Evolutionary conservation across 2,329 filamentous ascomycete genomes (phyloP).

Genomic region (Paraconiothyrium brasiliense): DNA sequence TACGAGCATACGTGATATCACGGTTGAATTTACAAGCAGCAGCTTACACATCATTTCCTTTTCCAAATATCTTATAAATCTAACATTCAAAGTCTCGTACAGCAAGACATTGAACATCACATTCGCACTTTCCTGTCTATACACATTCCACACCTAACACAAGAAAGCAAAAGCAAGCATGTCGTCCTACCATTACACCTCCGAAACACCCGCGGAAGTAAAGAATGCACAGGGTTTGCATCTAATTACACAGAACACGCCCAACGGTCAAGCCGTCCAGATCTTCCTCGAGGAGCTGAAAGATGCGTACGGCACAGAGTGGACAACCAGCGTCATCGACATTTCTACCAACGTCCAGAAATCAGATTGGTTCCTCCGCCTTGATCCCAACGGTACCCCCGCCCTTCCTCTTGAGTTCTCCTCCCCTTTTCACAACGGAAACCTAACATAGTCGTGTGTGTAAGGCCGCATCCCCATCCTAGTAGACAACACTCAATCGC

Average conservation of each 20-base stretch:
- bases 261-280: slow-evolving; percentile 63
- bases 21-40: slow-evolving; percentile 1
- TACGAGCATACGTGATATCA: slow-evolving; percentile 10
- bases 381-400: slow-evolving; percentile 56
- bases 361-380: slow-evolving; percentile 63
- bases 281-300: slow-evolving; percentile 66
- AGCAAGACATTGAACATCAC: not conserved
- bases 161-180: slow-evolving; percentile 32
- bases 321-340: slow-evolving; percentile 57
- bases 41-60: slow-evolving; percentile 1
- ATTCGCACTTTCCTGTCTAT: not conserved
- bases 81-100: not conserved
- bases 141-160: too few relatives aligned
- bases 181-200: slow-evolving; percentile 54
- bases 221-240: slow-evolving; percentile 56
- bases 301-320: slow-evolving; percentile 60
- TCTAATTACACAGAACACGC: slow-evolving; percentile 61
- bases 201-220: slow-evolving; percentile 37
- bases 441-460: too few relatives aligned
- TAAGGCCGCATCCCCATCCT: slow-evolving; percentile 67
- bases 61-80: not conserved
- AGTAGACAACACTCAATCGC: slow-evolving; percentile 67
- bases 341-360: slow-evolving; percentile 62
- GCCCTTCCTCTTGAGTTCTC: not conserved
- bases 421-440: not conserved